A percentile compares a stretch with the other conserved stretches of the same genome.
phyloP scores from a whole-genome alignment of 495 filamentous ascomycete genomes.

The Copromyces sp. region DNA sequence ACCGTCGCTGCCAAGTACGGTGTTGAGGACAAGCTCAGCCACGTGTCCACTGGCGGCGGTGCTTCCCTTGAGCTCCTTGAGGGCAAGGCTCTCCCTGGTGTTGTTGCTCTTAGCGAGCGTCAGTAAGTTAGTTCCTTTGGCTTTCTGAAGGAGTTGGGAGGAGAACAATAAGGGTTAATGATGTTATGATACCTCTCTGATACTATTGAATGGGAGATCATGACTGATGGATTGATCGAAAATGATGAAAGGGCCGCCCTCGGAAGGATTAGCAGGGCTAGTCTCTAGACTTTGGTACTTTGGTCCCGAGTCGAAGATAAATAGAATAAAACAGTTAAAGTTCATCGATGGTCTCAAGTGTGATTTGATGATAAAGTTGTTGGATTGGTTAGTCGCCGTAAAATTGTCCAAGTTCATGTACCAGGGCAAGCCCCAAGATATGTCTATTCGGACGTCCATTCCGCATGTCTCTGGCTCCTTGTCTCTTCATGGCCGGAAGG shows the following conservation, averaged over 20 bases:
- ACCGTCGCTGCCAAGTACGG: conserved; percentile 97
- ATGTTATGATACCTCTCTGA: conserved; percentile 1
- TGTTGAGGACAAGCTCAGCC: conserved; percentile 90
- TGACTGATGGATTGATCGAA: not conserved
- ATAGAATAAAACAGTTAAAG: conserved; percentile 2
- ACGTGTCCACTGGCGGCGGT: conserved; percentile 95
- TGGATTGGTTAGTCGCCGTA: not conserved
- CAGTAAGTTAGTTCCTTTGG: conserved; percentile 10
- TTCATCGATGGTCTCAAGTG: not conserved
- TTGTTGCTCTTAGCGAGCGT: conserved; percentile 78
- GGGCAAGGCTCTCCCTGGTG: conserved; percentile 94
- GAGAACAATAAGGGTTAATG: not conserved
- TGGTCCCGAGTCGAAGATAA: not conserved
- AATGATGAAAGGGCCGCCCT: conserved; percentile 2
- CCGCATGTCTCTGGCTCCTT: not conserved
- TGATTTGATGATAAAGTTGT: not conserved
- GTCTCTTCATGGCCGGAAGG: not conserved
- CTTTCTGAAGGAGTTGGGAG: not conserved
- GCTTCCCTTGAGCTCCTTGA: conserved; percentile 92
- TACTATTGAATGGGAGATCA: not conserved
- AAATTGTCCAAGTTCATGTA: no score
- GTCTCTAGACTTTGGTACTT: conserved; percentile 9
- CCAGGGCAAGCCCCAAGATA: not conserved
- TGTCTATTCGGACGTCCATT: not conserved
- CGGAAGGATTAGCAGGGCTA: conserved; percentile 20